A percentile compares a stretch with the other conserved stretches of the same genome.
Conservation (phyloP, 306 rosid species). For the peach (Prunus persica) region Prunus_persica_NCBIv2 NC_034011.1:21055001-21055500, state of each 20-base stretch:
- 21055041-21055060: slow-evolving; percentile 25
- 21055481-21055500: slow-evolving; percentile 88
- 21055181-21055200: slow-evolving; percentile 10
- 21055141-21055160: neutral
- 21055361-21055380: slow-evolving; percentile 86
- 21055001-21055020: neutral
- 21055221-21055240: slow-evolving; percentile 15
- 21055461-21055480: slow-evolving; percentile 97
- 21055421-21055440: slow-evolving; percentile 90
- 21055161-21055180: slow-evolving; percentile 14
- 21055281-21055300: slow-evolving; percentile 69
- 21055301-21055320: slow-evolving; percentile 71
- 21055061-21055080: slow-evolving; percentile 17
- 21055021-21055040: slow-evolving; percentile 9
- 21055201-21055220: neutral
- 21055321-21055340: slow-evolving; percentile 88
- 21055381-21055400: slow-evolving; percentile 77
- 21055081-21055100: slow-evolving; percentile 15
- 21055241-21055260: slow-evolving; percentile 85
- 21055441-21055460: slow-evolving; percentile 96
- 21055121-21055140: slow-evolving; percentile 6
- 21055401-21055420: slow-evolving; percentile 95
- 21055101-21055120: slow-evolving; percentile 18
- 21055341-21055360: slow-evolving; percentile 93
- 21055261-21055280: slow-evolving; percentile 93